Conservation (phyloP, 345 rosid genomes). For the Orychophragmus violaceus region DNA sequence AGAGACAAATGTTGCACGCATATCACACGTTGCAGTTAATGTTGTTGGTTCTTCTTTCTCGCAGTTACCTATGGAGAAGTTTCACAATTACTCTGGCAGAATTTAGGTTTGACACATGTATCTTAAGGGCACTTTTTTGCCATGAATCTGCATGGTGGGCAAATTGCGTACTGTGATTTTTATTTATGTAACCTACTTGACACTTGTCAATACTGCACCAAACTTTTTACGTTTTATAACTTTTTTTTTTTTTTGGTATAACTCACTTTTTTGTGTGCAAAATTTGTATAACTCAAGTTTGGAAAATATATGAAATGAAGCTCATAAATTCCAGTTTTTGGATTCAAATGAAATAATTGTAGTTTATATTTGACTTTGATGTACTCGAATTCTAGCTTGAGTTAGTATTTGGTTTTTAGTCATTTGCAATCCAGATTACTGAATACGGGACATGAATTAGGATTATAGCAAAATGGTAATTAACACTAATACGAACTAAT, state of each 20-base stretch:
- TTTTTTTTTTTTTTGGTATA: too few relatives aligned
- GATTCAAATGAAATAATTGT: background rate
- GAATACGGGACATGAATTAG: background rate
- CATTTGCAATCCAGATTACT: background rate
- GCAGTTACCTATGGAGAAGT: conserved; percentile 15
- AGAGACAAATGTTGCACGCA: conserved; percentile 21
- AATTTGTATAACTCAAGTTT: too few relatives aligned
- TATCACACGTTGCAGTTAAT: conserved; percentile 15
- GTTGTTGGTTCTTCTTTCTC: conserved; percentile 1
- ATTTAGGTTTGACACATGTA: background rate
- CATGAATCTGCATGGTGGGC: conserved; percentile 25
- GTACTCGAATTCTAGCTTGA: background rate
- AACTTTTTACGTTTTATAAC: background rate
- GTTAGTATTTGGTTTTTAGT: background rate
- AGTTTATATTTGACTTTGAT: background rate
- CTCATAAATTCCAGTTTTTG: background rate
- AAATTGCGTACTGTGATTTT: conserved; percentile 12
- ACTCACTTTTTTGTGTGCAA: too few relatives aligned
- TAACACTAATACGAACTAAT: background rate
- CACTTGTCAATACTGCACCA: conserved; percentile 10
- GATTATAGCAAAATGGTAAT: background rate
- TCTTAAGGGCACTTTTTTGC: background rate
- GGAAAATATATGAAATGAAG: background rate
- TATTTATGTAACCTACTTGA: background rate
- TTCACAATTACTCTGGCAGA: background rate